Conservation (phyloP, 768 basidiomycete genomes). For the Cystoderma amianthinum region DNA sequence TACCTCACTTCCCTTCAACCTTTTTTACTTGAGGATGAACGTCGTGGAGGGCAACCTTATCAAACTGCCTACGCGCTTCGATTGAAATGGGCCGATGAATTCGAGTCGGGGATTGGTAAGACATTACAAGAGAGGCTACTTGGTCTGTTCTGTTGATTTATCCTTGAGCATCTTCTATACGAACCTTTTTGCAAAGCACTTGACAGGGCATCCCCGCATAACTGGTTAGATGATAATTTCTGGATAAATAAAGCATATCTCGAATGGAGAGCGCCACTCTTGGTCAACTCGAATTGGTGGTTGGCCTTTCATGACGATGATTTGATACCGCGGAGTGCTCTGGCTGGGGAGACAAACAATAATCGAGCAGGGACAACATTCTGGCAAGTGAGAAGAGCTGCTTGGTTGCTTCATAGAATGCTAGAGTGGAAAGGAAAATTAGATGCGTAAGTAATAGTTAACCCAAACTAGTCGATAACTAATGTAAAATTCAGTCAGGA, state of each 20-base stretch:
- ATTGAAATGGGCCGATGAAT: slow-evolving; percentile 57
- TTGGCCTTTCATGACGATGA: slow-evolving; percentile 75
- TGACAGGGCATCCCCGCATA: slow-evolving; percentile 76
- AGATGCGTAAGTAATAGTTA: slow-evolving; percentile 40
- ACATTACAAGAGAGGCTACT: slow-evolving; percentile 66
- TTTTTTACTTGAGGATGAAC: slow-evolving; percentile 69
- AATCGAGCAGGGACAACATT: slow-evolving; percentile 45
- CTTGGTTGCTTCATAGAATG: slow-evolving; percentile 71
- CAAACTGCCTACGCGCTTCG: slow-evolving; percentile 46
- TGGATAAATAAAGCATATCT: slow-evolving; percentile 88
- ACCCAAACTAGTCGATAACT: slow-evolving; percentile 1
- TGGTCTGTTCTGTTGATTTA: slow-evolving; percentile 35
- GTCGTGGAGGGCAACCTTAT: slow-evolving; percentile 45
- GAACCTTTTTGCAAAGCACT: slow-evolving; percentile 42
- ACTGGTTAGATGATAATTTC: slow-evolving; percentile 93
- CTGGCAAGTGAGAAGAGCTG: slow-evolving; percentile 83
- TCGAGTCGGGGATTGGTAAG: slow-evolving; percentile 62
- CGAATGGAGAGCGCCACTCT: slow-evolving; percentile 78
- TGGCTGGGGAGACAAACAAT: slow-evolving; percentile 27
- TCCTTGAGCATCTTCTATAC: neutral
- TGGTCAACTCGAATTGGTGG: slow-evolving; percentile 97
- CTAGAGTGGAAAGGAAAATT: slow-evolving; percentile 67
- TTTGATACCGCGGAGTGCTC: slow-evolving; percentile 40
- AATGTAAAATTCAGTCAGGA: slow-evolving; percentile 45
- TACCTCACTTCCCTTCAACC: slow-evolving; percentile 80